These are phyloP conservation scores for Tulasnella sp. DNA, from an alignment of 768 basidiomycete genomes.

Conservation along the genomic window DNA sequence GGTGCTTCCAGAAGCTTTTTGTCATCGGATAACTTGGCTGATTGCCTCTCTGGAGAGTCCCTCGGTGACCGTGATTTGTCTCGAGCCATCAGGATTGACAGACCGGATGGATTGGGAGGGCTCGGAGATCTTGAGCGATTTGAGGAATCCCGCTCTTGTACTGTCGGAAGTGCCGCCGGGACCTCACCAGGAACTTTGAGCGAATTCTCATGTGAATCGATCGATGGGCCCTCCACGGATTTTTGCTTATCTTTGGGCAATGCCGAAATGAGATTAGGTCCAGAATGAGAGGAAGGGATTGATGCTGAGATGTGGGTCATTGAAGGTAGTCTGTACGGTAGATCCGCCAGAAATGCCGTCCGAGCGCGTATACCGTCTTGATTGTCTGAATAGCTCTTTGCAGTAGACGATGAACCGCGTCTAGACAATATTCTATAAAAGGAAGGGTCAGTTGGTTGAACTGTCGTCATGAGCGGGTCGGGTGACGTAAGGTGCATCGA, in stretches of 20 bases:
- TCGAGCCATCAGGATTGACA: conserved; percentile 5
- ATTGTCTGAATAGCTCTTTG: conserved; percentile 6
- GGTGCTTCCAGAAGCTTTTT: too few species aligned
- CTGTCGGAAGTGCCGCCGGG: too few species aligned
- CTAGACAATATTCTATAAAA: neutral
- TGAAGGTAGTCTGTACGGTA: conserved; percentile 6
- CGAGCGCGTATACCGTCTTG: conserved; percentile 9
- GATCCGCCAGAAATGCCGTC: conserved; percentile 10
- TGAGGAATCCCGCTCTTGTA: too few species aligned
- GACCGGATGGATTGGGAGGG: conserved; percentile 11
- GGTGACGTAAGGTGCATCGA: neutral
- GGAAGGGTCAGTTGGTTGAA: neutral
- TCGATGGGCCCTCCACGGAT: too few species aligned
- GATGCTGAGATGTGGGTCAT: neutral
- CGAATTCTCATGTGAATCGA: too few species aligned
- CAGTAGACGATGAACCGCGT: neutral
- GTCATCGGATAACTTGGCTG: too few species aligned
- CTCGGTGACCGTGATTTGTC: conserved; percentile 4
- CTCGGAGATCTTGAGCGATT: too few species aligned
- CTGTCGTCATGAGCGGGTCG: neutral
- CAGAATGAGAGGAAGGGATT: neutral
- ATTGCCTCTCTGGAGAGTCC: neutral
- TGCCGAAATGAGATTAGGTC: neutral
- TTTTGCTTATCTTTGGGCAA: too few species aligned
- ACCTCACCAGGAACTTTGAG: too few species aligned